Evolutionary conservation across 2,329 filamentous ascomycete species (phyloP), one percentile per base, ranked within the genome.

Genomic region (Spiromastix sp.): DNA sequence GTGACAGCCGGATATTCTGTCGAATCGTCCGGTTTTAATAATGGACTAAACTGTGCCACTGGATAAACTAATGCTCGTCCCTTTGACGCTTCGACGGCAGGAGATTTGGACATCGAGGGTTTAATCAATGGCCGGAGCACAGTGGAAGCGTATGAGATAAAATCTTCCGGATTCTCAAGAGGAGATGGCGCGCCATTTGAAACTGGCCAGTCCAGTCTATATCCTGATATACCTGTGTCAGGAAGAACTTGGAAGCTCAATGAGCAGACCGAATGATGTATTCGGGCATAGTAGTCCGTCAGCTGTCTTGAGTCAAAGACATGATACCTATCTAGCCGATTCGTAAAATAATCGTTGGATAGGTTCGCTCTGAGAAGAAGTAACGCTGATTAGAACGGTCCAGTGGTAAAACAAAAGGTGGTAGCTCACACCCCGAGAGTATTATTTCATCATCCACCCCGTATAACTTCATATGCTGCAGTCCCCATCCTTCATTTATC

Each of bases 401-500:
- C 38, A 19, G 16, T 30, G 21, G 15, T 13, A 5, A 12, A 39
- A 13, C 19, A 18, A 27, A 29, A 7, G 13, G 22, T 37, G 16
- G 30, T 32, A 36, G 13, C 33, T 36, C 66, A 43, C 71, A 85
- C 75, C 86, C 87, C 5, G 87, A 93, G 49, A 98, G 75, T 45
- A 98, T 89, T 39, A 98, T 81, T 57, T 94, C 86, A 51, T 98
- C 86, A 49, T 98, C 91, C 15, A 94, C 67, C 0, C 91, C 91
- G 49, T 98, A 98, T 0, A 98, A 68, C 69, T 98, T 98, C 89
- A 98, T 98, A 55, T 98, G 91, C 56, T 98, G 91, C 42, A 98
- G 63, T 1, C 91, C 91, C 91, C 91, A 98, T 12, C 91, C 91
- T 62, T 98, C 91, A 48, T 98, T 98, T 55, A 98, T 89, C 13